Percentiles rank a stretch among this genome's conserved stretches.
phyloP scores from a whole-genome alignment of 208 protist genomes.

The Leishmania turanica region DNA sequence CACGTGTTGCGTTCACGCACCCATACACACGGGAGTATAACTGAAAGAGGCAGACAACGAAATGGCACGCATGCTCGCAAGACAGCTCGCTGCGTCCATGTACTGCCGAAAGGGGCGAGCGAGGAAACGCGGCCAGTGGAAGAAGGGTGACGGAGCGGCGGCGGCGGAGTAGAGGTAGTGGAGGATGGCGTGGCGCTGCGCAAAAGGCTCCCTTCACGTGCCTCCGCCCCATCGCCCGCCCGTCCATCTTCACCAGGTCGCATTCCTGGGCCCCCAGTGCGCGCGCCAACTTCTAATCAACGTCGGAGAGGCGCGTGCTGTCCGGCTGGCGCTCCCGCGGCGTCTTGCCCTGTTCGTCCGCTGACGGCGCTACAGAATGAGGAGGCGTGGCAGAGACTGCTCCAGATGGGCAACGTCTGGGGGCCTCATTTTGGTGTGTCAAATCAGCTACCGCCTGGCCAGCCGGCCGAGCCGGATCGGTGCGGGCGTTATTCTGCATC shows the following conservation, averaged over 20 bases:
- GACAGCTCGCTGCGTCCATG: background rate
- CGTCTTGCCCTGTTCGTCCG: background rate
- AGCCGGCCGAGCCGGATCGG: background rate
- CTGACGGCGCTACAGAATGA: background rate
- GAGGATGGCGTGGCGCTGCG: background rate
- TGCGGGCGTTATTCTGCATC: conserved; percentile 8
- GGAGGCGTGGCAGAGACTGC: background rate
- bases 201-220: background rate
- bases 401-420: conserved; percentile 4
- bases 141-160: conserved; percentile 9
- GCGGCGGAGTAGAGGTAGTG: conserved; percentile 1
- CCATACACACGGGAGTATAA: background rate
- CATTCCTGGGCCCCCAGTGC: background rate
- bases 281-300: conserved; percentile 23
- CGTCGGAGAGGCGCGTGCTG: conserved; percentile 38
- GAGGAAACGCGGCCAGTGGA: background rate
- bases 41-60: background rate
- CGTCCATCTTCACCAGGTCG: background rate
- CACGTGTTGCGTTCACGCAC: background rate
- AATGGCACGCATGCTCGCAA: background rate
- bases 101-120: background rate
- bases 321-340: conserved; percentile 26
- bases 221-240: background rate
- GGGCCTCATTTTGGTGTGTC: conserved; percentile 6
- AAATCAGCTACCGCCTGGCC: background rate